Percentiles rank a stretch among this genome's conserved stretches.
phyloP scores from a whole-genome alignment of 1,139 yeast genomes.

The Eremothecium coryli region DNA sequence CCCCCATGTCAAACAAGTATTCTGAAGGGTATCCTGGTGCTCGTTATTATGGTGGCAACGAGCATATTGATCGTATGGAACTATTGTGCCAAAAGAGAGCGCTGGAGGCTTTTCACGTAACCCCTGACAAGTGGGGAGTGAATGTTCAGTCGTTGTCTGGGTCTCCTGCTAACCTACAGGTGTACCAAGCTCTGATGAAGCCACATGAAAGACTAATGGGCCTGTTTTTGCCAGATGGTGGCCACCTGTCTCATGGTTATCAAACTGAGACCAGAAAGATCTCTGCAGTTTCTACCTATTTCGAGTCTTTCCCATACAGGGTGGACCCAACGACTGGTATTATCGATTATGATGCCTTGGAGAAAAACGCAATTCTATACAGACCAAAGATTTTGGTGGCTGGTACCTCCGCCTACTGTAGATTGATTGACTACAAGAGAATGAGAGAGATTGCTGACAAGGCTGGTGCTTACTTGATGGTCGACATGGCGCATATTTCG shows the following conservation, averaged over 20 bases:
- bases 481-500: conserved; percentile 97
- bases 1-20: conserved; percentile 90
- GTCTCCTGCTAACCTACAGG: conserved; percentile 95
- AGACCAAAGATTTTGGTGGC: conserved; percentile 96
- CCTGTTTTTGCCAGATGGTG: conserved; percentile 94
- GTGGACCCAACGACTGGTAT: conserved; percentile 84
- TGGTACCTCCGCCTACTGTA: conserved; percentile 95
- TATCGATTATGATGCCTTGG: conserved; percentile 91
- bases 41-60: conserved; percentile 84
- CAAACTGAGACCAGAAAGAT: conserved; percentile 93
- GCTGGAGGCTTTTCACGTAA: conserved; percentile 69
- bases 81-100: conserved; percentile 88
- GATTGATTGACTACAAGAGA: conserved; percentile 88
- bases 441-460: conserved; percentile 95
- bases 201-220: conserved; percentile 97
- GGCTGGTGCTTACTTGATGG: conserved; percentile 91
- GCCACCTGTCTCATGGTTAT: conserved; percentile 96
- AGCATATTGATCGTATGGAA: conserved; percentile 91
- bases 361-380: conserved; percentile 77
- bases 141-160: conserved; percentile 95
- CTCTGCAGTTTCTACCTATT: conserved; percentile 91
- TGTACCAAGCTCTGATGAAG: conserved; percentile 87
- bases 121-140: conserved; percentile 91
- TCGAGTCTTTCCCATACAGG: conserved; percentile 97
- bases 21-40: conserved; percentile 88